Conservation (phyloP, 371 early-diverging fungal species). For the Mucor irregularis region DNA sequence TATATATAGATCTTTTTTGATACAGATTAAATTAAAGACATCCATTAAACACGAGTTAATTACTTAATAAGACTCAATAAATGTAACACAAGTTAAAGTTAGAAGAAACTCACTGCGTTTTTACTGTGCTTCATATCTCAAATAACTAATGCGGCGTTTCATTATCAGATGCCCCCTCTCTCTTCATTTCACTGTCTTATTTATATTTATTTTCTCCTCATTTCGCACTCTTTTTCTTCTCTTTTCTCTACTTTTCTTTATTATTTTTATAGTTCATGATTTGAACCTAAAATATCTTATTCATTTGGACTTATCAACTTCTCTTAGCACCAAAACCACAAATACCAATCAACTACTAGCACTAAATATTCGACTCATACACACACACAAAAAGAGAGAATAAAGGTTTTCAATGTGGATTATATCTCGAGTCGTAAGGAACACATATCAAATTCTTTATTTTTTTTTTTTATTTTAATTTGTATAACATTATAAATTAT, state of each 20-base stretch:
- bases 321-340: no score
- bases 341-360: neutral
- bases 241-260: neutral
- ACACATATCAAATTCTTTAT: neutral
- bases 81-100: no score
- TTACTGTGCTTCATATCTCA: neutral
- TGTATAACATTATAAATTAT: conserved; percentile 2
- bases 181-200: no score
- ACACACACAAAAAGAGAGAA: neutral
- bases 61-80: no score
- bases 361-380: conserved; percentile 4
- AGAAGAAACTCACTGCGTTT: no score
- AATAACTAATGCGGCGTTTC: conserved; percentile 1
- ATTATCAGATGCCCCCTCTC: neutral
- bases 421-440: conserved; percentile 49
- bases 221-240: neutral
- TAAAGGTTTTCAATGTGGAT: no score
- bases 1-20: no score
- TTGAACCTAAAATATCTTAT: neutral
- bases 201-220: neutral
- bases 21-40: no score
- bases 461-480: no score
- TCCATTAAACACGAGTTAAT: no score
- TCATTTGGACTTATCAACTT: neutral
- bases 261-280: neutral